phyloP scores from a whole-genome alignment of 768 basidiomycete genomes.

The Suillus hirtellus region DNA sequence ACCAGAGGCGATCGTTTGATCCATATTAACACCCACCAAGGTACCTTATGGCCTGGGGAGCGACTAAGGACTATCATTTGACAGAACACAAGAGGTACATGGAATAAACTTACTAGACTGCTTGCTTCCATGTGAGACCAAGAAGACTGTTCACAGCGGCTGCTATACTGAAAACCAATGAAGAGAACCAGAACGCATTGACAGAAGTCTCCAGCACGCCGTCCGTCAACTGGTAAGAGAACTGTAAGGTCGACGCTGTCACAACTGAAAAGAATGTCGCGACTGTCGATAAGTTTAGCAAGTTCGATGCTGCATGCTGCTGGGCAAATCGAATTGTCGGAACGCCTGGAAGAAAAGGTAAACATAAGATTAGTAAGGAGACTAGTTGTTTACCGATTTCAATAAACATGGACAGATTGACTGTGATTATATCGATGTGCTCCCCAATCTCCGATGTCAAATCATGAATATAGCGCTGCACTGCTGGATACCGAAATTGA shows the following conservation, averaged over 20 bases:
- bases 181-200: constrained; percentile 56
- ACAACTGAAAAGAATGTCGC: constrained; percentile 58
- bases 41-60: constrained; percentile 54
- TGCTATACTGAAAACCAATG: constrained; percentile 55
- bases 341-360: constrained; percentile 38
- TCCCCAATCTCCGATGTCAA: constrained; percentile 51
- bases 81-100: constrained; percentile 12
- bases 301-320: constrained; percentile 48
- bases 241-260: constrained; percentile 52
- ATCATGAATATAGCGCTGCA: constrained; percentile 55
- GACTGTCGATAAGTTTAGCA: constrained; percentile 53
- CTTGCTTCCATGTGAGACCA: constrained; percentile 57
- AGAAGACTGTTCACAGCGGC: constrained; percentile 55
- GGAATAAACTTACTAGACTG: constrained; percentile 48
- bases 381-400: constrained; percentile 42
- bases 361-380: background rate
- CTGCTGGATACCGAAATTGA: constrained; percentile 53
- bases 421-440: constrained; percentile 52
- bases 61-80: constrained; percentile 38
- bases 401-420: constrained; percentile 50
- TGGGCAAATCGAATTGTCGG: constrained; percentile 57
- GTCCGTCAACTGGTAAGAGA: constrained; percentile 38
- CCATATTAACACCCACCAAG: constrained; percentile 72
- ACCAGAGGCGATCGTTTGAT: constrained; percentile 83
- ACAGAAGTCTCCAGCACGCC: constrained; percentile 41